phyloP scores from a whole-genome alignment of 1,284 basidiomycete genomes.

The Puccinia coronata region DNA sequence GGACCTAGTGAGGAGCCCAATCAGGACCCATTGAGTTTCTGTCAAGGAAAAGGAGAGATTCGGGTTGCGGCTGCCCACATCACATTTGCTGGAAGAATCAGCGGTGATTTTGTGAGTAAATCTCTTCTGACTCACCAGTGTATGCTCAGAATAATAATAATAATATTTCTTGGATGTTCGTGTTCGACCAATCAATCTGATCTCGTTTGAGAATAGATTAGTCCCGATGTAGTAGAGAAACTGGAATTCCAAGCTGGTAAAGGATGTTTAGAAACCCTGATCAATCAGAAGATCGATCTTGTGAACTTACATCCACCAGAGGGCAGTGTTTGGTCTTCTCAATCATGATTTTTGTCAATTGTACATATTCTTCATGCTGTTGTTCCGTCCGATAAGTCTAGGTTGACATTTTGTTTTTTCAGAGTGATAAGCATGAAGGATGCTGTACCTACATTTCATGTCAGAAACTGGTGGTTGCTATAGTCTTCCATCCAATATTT shows the following conservation, averaged over 20 bases:
- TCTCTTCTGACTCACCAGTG: background rate
- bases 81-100: conserved; percentile 40
- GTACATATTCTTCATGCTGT: too few species aligned
- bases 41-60: conserved; percentile 23
- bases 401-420: too few species aligned
- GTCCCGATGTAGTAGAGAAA: conserved; percentile 15
- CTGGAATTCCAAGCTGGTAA: conserved; percentile 38
- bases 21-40: background rate
- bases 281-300: background rate
- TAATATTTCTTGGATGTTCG: too few species aligned
- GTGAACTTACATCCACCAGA: conserved; percentile 19
- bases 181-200: background rate
- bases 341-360: too few species aligned
- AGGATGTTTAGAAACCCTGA: conserved; percentile 37
- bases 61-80: conserved; percentile 37
- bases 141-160: too few species aligned
- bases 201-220: conserved; percentile 11
- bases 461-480: too few species aligned
- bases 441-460: too few species aligned
- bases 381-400: too few species aligned
- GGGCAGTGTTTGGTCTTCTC: conserved; percentile 39
- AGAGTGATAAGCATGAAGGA: too few species aligned
- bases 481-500: too few species aligned
- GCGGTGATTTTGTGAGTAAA: conserved; percentile 33
- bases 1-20: background rate